These are phyloP conservation scores for Tripterygium wilfordii DNA, from an alignment of 177 flowering plant species.

Conservation along the genomic window DNA sequence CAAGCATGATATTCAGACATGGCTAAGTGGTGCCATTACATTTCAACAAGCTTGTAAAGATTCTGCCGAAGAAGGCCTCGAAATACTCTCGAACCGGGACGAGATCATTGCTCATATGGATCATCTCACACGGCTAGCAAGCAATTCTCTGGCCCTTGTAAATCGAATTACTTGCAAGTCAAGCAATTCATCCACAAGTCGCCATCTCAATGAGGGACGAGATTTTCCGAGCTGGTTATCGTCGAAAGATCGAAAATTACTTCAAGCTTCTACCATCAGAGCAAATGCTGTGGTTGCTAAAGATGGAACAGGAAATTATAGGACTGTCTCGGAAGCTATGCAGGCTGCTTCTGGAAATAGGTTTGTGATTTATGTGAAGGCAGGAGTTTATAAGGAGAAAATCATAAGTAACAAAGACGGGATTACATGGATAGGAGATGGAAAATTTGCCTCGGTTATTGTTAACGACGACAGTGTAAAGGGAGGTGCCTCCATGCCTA, in stretches of 20 bases:
- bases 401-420: slow-evolving; percentile 52
- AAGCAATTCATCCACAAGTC: not conserved
- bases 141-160: slow-evolving; percentile 43
- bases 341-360: slow-evolving; percentile 45
- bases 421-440: slow-evolving; percentile 64
- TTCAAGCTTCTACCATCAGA: slow-evolving; percentile 20
- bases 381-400: slow-evolving; percentile 55
- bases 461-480: slow-evolving; percentile 29
- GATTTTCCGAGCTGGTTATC: slow-evolving; percentile 46
- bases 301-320: slow-evolving; percentile 57
- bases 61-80: slow-evolving; percentile 8
- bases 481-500: slow-evolving; percentile 32
- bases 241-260: slow-evolving; percentile 30
- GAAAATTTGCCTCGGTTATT: slow-evolving; percentile 46
- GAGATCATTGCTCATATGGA: slow-evolving; percentile 29
- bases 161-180: slow-evolving; percentile 24
- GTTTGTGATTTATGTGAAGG: slow-evolving; percentile 58
- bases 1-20: slow-evolving; percentile 54
- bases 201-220: not conserved
- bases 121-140: slow-evolving; percentile 27
- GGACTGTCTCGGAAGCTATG: slow-evolving; percentile 46
- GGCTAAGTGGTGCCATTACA: slow-evolving; percentile 64
- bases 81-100: slow-evolving; percentile 3
- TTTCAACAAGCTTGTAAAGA: slow-evolving; percentile 58
- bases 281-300: slow-evolving; percentile 46